Base-by-base conservation (phyloP, 164 flowering plant species). In the Protea cynaroides region DNA sequence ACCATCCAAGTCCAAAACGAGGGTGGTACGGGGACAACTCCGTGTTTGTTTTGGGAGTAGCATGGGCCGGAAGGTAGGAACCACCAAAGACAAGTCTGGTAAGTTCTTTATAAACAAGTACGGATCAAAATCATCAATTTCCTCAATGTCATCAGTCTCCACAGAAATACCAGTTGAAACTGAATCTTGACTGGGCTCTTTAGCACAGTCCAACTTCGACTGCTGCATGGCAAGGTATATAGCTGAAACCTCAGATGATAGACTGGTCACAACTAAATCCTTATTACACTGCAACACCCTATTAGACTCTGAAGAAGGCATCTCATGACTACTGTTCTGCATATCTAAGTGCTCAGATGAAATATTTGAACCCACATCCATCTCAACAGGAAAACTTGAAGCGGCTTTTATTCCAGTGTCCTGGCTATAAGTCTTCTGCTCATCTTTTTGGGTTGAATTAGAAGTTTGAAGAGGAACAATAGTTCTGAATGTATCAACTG, bases 1-100 rank as follows among this genome's bases (percentile, higher is more conserved):
- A 94, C 99, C 99, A 79, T 95, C 99, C 79, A 95, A 84, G 76
- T 95, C 99, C 75, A 95, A 72, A 63, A 95, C 98, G 69, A 95
- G 96, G 66, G 97, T 83, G 34, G 91, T 87, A 21, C 91, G 72
- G 56, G 95, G 98, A 72, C 98, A 90, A 63, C 98, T 92, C 78
- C 99, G 87, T 1, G 99, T 90, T 75, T 92, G 93, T 71, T 88
- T 95, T 7, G 99, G 99, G 22, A 92, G 84, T 61, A 92, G 74
- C 74, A 81, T 63, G 29, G 85, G 92, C 58, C 97, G 89, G 71
- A 84, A 92, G 43, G 86, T 78, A 7, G 99, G 95, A 46, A 95
- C 97, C 11, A 92, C 90, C 18, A 90, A 69, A 38, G 94, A 83
- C 64, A 95, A 75, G 6, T 84, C 87, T 0, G 99, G 99, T 57